Conservation (phyloP, 257 asterid species). For the Solanum chilense region DNA sequence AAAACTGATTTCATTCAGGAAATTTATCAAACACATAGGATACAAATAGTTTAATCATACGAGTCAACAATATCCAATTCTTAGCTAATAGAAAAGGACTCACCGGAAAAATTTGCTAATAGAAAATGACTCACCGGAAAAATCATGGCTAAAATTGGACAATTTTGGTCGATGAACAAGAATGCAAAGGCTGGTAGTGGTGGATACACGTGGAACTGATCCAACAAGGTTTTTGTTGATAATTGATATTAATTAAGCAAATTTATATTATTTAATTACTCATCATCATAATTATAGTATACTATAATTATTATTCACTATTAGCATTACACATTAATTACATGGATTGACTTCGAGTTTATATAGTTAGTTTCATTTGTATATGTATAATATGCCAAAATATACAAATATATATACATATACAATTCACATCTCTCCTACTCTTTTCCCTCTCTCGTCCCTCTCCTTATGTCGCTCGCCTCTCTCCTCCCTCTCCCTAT, state of each 20-base stretch:
- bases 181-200: not conserved
- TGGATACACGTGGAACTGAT: not conserved
- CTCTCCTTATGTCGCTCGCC: too few species aligned
- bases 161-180: not conserved
- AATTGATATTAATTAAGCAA: too few species aligned
- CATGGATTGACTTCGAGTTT: accelerated
- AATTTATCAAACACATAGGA: not conserved
- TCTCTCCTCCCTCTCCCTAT: too few species aligned
- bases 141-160: not conserved
- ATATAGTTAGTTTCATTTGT: accelerated
- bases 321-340: too few species aligned
- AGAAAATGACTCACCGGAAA: not conserved
- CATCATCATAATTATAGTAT: too few species aligned
- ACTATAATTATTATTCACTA: too few species aligned
- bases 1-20: not conserved
- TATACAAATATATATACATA: too few species aligned
- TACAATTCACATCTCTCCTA: too few species aligned
- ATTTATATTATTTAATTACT: too few species aligned
- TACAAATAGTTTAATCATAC: not conserved
- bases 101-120: not conserved
- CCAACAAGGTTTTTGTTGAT: not conserved
- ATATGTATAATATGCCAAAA: too few species aligned
- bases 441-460: too few species aligned
- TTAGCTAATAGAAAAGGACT: not conserved
- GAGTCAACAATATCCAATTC: not conserved